Evolutionary conservation across 2,329 filamentous ascomycete genomes (phyloP).

Genomic region (Ceratocystis lukuohia): DNA sequence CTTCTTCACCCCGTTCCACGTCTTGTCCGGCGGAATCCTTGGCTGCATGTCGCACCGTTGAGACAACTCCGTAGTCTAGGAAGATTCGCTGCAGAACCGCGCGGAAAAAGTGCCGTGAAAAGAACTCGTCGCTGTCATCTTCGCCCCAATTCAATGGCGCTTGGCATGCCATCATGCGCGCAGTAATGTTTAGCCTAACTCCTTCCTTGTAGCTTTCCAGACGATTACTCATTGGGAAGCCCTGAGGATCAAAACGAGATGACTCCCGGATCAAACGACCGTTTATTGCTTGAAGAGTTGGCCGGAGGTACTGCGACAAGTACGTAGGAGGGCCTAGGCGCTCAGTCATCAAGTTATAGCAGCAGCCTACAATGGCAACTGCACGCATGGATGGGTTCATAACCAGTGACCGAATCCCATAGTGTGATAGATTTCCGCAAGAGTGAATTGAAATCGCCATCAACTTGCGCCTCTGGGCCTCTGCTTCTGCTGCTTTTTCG

Average conservation of each 20-base stretch:
- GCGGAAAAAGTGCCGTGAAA: slow-evolving; percentile 84
- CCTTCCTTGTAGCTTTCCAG: slow-evolving; percentile 50
- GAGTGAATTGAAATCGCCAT: slow-evolving; percentile 95
- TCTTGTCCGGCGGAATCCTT: slow-evolving; percentile 12
- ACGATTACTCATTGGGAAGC: slow-evolving; percentile 79
- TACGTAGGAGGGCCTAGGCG: slow-evolving; percentile 74
- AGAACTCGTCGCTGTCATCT: slow-evolving; percentile 72
- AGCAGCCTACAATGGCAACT: slow-evolving; percentile 94
- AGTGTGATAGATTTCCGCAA: slow-evolving; percentile 93
- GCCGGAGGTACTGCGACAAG: slow-evolving; percentile 66
- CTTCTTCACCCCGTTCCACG: slow-evolving; percentile 24
- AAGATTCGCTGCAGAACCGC: slow-evolving; percentile 87
- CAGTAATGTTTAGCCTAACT: slow-evolving; percentile 83
- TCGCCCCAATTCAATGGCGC: slow-evolving; percentile 84
- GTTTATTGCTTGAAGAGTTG: slow-evolving; percentile 51
- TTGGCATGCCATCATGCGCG: slow-evolving; percentile 95
- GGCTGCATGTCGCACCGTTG: slow-evolving; percentile 36
- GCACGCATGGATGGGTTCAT: slow-evolving; percentile 73
- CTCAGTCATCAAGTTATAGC: slow-evolving; percentile 93
- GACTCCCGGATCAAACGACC: slow-evolving; percentile 57
- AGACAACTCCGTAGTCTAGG: slow-evolving; percentile 66
- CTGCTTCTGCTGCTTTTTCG: slow-evolving; percentile 21
- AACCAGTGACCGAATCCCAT: slow-evolving; percentile 73
- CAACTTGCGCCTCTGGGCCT: slow-evolving; percentile 30
- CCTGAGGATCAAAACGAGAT: slow-evolving; percentile 67